phyloP scores from a whole-genome alignment of 2,329 filamentous ascomycete species.

The Emydomyces testavorans region DNA sequence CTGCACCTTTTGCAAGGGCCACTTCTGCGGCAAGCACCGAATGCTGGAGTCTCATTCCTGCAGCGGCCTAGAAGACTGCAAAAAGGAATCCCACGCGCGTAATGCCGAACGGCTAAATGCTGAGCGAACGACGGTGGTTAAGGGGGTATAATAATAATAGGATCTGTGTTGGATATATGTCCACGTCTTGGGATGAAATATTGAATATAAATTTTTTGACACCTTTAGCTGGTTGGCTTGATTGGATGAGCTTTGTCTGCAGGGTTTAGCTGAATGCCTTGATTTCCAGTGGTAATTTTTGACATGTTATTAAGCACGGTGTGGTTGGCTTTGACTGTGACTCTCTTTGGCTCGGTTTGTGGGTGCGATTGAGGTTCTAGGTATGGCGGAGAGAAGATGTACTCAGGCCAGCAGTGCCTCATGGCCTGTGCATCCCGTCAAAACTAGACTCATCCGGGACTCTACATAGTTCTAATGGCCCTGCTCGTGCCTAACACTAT shows the following conservation, averaged over 20 bases:
- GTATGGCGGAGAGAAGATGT: neutral
- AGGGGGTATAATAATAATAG: slow-evolving; percentile 72
- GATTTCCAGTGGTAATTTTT: neutral
- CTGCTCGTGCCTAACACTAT: too few relatives aligned
- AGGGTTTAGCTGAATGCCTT: neutral
- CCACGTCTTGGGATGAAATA: neutral
- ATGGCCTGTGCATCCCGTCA: neutral
- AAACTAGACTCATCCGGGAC: too few relatives aligned
- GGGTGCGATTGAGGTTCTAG: neutral
- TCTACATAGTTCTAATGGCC: too few relatives aligned
- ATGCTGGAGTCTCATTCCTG: slow-evolving; percentile 92
- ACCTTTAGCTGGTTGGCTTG: slow-evolving; percentile 4
- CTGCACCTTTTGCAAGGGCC: slow-evolving; percentile 86
- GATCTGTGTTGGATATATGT: neutral
- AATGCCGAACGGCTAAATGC: slow-evolving; percentile 87
- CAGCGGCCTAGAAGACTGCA: slow-evolving; percentile 86
- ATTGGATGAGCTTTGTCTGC: neutral
- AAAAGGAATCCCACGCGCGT: slow-evolving; percentile 89
- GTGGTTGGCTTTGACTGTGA: slow-evolving; percentile 1
- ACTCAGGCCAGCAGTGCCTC: neutral
- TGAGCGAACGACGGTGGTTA: slow-evolving; percentile 88
- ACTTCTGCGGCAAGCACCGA: slow-evolving; percentile 91
- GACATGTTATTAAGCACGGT: slow-evolving; percentile 4
- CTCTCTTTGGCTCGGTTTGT: neutral
- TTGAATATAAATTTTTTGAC: neutral